phyloP scores from a whole-genome alignment of 164 flowering plant genomes.

The Nelumbo lutea region DNA sequence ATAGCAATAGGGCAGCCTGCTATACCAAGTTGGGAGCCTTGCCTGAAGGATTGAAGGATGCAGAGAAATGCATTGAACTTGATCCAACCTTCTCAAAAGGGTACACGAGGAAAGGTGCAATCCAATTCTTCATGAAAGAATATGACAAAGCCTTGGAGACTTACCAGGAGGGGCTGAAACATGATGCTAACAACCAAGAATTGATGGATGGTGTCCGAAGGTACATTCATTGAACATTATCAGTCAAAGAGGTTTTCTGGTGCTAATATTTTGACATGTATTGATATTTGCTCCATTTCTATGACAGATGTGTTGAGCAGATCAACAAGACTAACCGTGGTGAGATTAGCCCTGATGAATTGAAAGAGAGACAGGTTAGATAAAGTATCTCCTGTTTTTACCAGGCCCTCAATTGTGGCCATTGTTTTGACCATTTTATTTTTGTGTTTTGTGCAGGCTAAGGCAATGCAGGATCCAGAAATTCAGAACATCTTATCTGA shows the following conservation, averaged over 20 bases:
- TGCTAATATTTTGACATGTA: too few species aligned
- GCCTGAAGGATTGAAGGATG: slow-evolving; percentile 95
- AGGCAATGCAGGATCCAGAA: slow-evolving; percentile 98
- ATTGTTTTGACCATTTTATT: neutral
- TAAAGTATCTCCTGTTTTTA: neutral
- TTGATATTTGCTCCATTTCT: neutral
- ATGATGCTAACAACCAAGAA: slow-evolving; percentile 77
- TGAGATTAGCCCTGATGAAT: slow-evolving; percentile 79
- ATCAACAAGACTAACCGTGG: slow-evolving; percentile 92
- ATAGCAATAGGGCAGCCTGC: slow-evolving; percentile 94
- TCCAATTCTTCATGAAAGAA: slow-evolving; percentile 97
- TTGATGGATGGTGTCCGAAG: slow-evolving; percentile 79
- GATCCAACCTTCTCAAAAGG: slow-evolving; percentile 95
- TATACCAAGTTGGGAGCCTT: slow-evolving; percentile 90
- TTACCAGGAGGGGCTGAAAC: slow-evolving; percentile 88
- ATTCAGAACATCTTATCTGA: slow-evolving; percentile 87
- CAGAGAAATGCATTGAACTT: slow-evolving; percentile 96
- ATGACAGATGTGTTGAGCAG: slow-evolving; percentile 80
- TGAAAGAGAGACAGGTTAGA: slow-evolving; percentile 92
- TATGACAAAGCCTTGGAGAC: slow-evolving; percentile 96
- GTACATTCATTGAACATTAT: slow-evolving; percentile 15
- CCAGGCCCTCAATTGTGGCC: neutral
- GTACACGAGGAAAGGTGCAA: slow-evolving; percentile 85
- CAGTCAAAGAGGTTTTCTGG: neutral
- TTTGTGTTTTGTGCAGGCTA: slow-evolving; percentile 46